Conservation (phyloP, 2,329 filamentous ascomycete species). For the Aspergillus pseudoterreus region DNA sequence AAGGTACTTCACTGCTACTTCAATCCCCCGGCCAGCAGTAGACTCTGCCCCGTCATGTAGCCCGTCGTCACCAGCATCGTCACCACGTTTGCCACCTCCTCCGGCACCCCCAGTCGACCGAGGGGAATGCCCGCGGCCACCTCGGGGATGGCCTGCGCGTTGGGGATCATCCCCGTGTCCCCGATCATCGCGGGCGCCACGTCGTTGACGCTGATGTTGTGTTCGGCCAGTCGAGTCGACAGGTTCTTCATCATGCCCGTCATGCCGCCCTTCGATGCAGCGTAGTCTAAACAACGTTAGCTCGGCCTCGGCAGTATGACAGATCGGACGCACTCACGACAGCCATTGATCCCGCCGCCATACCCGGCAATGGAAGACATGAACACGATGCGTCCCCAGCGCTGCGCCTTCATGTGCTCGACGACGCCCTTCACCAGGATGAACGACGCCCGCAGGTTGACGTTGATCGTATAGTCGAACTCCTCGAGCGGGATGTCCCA, state of each 20-base stretch:
- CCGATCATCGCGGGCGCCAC: conserved; percentile 68
- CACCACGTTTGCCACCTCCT: conserved; percentile 60
- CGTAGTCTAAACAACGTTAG: conserved; percentile 38
- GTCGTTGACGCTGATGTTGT: conserved; percentile 64
- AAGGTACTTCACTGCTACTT: conserved; percentile 32
- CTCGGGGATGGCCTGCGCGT: conserved; percentile 55
- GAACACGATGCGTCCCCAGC: conserved; percentile 63
- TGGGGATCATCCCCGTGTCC: conserved; percentile 60
- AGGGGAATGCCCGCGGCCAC: conserved; percentile 59
- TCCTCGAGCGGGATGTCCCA: conserved; percentile 61
- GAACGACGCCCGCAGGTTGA: conserved; percentile 62
- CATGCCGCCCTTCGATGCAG: conserved; percentile 60
- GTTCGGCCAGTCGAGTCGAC: conserved; percentile 55
- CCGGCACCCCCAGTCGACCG: conserved; percentile 54
- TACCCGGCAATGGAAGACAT: conserved; percentile 62
- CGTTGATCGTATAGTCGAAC: conserved; percentile 60
- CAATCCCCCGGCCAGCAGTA: conserved; percentile 51
- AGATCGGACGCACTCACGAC: conserved; percentile 34
- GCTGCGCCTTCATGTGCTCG: conserved; percentile 56
- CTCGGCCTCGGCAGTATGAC: neutral
- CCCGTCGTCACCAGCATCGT: conserved; percentile 60
- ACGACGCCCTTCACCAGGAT: conserved; percentile 59
- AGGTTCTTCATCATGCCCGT: conserved; percentile 65
- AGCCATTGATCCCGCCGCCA: conserved; percentile 63
- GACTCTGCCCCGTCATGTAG: conserved; percentile 57